A percentile compares a stretch with the other conserved stretches of the same genome.
Evolutionary conservation across 768 basidiomycete species (phyloP).

Genomic region (Leccinum fibrillosum): DNA sequence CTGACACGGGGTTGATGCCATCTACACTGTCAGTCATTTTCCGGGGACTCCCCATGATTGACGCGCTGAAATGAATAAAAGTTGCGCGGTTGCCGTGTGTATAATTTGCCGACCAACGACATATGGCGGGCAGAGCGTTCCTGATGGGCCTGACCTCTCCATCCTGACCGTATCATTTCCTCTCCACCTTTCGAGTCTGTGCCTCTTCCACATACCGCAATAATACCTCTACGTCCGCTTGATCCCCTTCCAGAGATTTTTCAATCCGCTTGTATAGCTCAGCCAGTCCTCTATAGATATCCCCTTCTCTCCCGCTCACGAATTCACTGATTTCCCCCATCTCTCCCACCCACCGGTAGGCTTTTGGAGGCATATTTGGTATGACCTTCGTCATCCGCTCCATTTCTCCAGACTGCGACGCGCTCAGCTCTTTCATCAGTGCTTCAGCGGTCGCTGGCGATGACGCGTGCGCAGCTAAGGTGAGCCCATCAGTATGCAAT

Average conservation of each 20-base stretch:
- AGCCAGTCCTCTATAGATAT: slow-evolving; percentile 48
- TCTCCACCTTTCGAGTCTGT: slow-evolving; percentile 19
- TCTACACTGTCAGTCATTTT: slow-evolving; percentile 5
- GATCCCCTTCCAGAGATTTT: slow-evolving; percentile 35
- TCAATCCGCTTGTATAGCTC: slow-evolving; percentile 44
- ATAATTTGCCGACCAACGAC: slow-evolving; percentile 12
- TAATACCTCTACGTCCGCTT: slow-evolving; percentile 39
- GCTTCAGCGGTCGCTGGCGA: slow-evolving; percentile 63
- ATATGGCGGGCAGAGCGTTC: slow-evolving; percentile 11
- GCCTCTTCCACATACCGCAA: slow-evolving; percentile 46
- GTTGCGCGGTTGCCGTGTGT: slow-evolving; percentile 14
- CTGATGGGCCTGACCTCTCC: neutral
- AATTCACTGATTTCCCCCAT: slow-evolving; percentile 63
- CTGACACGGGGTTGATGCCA: neutral
- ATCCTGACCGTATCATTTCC: neutral
- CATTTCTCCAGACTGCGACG: slow-evolving; percentile 45
- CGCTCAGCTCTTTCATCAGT: slow-evolving; percentile 45
- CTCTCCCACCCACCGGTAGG: slow-evolving; percentile 60
- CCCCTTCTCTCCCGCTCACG: slow-evolving; percentile 43
- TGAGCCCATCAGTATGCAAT: neutral
- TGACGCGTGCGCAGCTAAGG: slow-evolving; percentile 48
- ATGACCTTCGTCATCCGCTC: slow-evolving; percentile 37
- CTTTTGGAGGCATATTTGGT: slow-evolving; percentile 56
- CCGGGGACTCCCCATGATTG: slow-evolving; percentile 17
- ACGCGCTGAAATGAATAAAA: slow-evolving; percentile 25